These are phyloP conservation scores for button mushroom (Agaricus bisporus) DNA, from an alignment of 768 basidiomycete species.

Conservation along the genomic window DNA sequence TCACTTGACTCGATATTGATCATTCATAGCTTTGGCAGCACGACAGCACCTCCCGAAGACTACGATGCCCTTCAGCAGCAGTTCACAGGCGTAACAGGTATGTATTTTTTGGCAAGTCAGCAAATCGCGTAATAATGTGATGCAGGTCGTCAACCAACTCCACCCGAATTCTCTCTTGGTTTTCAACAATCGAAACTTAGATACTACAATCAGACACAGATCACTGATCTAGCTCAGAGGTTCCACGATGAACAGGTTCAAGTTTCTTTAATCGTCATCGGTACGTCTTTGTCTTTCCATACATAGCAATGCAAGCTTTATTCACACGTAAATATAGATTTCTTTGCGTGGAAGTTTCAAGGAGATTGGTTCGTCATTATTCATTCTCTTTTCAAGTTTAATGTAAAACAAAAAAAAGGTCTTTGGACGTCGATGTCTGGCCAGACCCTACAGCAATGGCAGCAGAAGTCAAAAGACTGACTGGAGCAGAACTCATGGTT, in stretches of 20 bases:
- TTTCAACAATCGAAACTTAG: conserved; percentile 33
- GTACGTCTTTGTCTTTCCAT: conserved; percentile 11
- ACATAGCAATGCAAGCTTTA: too few species aligned
- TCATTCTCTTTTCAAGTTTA: background rate
- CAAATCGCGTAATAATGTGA: background rate
- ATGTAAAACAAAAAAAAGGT: conserved; percentile 16
- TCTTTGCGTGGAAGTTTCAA: conserved; percentile 32
- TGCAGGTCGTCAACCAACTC: conserved; percentile 28
- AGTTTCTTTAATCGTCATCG: conserved; percentile 30
- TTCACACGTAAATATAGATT: conserved; percentile 17
- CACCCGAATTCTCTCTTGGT: conserved; percentile 29
- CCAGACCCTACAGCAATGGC: conserved; percentile 29
- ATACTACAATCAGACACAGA: conserved; percentile 29
- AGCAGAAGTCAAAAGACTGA: conserved; percentile 25
- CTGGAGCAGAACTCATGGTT: conserved; percentile 33
- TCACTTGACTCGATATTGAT: too few species aligned
- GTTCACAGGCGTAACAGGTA: conserved; percentile 30
- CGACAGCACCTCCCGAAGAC: conserved; percentile 28
- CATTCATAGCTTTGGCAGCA: conserved; percentile 14
- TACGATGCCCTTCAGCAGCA: conserved; percentile 30
- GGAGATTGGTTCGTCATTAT: conserved; percentile 25
- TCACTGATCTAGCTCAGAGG: conserved; percentile 26
- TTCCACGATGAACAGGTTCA: conserved; percentile 31
- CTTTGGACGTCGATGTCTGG: conserved; percentile 28
- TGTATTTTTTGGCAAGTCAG: background rate